Base-by-base conservation (phyloP, 176 grass and related monocot species). In the Metroxylon sagu region DNA sequence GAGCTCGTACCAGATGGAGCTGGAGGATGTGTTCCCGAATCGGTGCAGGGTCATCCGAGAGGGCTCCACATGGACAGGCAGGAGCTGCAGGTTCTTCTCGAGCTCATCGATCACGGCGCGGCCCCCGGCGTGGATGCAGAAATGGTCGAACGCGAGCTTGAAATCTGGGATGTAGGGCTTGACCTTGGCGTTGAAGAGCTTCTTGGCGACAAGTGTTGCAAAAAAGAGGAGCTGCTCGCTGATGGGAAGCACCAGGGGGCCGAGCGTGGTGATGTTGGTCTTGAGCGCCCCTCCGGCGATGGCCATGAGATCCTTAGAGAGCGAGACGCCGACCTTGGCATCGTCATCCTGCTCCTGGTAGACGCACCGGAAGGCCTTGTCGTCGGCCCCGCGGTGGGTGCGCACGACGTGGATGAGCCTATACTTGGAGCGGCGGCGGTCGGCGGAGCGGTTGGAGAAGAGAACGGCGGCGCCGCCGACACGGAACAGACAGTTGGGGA, bases 281-380 rank as follows among this genome's bases (percentile, higher is more conserved):
- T 67, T 81, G 27, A 86, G 74, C 25, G 83, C 83, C 15, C 54
- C 70, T 15, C 70, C 83, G 4, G 83, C 78, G 21, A 82, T 70
- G n/a, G 59, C 70, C 78, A 78, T 71, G 43, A 86, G 78, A 54
- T 86, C 83, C 63, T 82, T 86, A 29, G 83, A 86, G 1, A 86
- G 74, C 2, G 74, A 52, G 4, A 74, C 74, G 0, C 83, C 83
- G 4, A 26, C 27, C 29, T 82, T 74, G 21, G 63, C 69, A 3
- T 64, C 26, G 5, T 71, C 78, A 48, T 86, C 83, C 62, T 86
- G 74, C 68, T 86, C 83, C 65, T 78, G 74, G 65, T 66, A 82
- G 16, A 86, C 66, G 50, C 83, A 86, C 2, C 59, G 53, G 65
- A 75, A 82, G 49, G 83, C 70, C 56, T 26, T 54, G 74, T 78